Percentiles rank a stretch among this genome's conserved stretches.
Evolutionary conservation across 2,329 filamentous ascomycete genomes (phyloP).

Genomic region (Colletotrichum acutatum): DNA sequence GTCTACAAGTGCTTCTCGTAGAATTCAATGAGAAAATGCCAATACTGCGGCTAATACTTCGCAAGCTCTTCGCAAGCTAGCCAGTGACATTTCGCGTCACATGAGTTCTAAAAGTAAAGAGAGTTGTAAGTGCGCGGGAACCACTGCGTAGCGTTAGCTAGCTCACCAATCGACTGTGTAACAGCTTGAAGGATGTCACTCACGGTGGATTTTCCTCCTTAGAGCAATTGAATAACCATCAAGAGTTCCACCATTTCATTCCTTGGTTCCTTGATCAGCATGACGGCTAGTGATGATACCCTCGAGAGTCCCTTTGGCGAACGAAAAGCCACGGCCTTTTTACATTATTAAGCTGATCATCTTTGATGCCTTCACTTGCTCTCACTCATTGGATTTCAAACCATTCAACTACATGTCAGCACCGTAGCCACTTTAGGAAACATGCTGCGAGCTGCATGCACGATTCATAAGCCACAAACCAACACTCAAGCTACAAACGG

Average conservation of each 20-base stretch:
- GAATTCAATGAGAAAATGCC: background rate
- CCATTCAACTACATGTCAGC: background rate
- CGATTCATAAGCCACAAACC: background rate
- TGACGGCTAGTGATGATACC: too few relatives aligned
- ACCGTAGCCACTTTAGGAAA: constrained; percentile 1
- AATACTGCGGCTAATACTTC: background rate
- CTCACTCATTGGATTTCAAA: background rate
- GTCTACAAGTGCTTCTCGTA: too few relatives aligned
- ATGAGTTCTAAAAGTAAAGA: background rate
- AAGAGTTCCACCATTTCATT: too few relatives aligned
- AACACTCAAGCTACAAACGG: background rate
- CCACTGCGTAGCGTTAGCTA: background rate
- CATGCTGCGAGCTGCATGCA: background rate
- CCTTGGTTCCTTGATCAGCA: too few relatives aligned
- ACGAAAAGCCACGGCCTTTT: too few relatives aligned
- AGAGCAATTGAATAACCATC: background rate
- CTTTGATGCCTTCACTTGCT: background rate
- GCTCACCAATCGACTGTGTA: background rate
- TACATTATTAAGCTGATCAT: background rate
- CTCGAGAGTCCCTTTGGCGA: background rate
- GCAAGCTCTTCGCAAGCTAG: background rate
- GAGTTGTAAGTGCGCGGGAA: background rate
- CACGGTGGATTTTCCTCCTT: background rate
- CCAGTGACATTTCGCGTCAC: background rate
- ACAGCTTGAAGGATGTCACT: background rate